Evolutionary conservation across 139 green algal species (phyloP), one percentile per base, ranked within the genome.

Genomic region (Chlamydomonas sphaeroides): DNA sequence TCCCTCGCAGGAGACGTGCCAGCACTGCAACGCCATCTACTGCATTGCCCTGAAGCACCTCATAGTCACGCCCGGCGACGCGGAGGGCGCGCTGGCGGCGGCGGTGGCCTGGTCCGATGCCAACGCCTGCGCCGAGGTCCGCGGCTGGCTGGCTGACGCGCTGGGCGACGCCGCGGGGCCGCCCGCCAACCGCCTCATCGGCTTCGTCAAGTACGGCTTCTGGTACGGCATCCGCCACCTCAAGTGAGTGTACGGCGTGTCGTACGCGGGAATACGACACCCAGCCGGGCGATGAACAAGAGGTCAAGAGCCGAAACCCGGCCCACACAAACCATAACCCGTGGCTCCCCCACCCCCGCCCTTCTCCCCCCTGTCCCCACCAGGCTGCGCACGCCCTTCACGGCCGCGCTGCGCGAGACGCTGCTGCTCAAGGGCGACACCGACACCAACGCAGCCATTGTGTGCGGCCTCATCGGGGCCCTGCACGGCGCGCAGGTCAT

Each of bases 391-490:
- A 65, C 69, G 35, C 65, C 41, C 10, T 87, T 78, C 61, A 56
- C 32, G 23, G 66, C 80, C 0, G 86, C 81, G 0, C 67, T 93
- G 21, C 51, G 45, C 8, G 73, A 88, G 11, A 78, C 83, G 66
- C 79, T 93, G 74, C 66, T 78, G 51, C 53, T 76, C 4, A 88
- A 88, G 3, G 90, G 90, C 2, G 90, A 94, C 78, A 92, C 87
- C 7, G 90, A 94, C 83, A 94, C 90, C 59, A 94, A 94, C 70
- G 88, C 90, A 21, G 88, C 87, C 36, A 93, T 92, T 32, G 85
- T 94, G 33, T 87, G 89, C 32, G 90, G 81, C 41, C 39, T 93
- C 72, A 35, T 93, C 10, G 45, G 45, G 45, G 45, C 45, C 11
- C 45, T 53, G 45, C 45, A 53, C 45, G 45, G 45, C 45, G 45